phyloP scores from a whole-genome alignment of 2,329 filamentous ascomycete genomes.

The Colletotrichum tofieldiae region DNA sequence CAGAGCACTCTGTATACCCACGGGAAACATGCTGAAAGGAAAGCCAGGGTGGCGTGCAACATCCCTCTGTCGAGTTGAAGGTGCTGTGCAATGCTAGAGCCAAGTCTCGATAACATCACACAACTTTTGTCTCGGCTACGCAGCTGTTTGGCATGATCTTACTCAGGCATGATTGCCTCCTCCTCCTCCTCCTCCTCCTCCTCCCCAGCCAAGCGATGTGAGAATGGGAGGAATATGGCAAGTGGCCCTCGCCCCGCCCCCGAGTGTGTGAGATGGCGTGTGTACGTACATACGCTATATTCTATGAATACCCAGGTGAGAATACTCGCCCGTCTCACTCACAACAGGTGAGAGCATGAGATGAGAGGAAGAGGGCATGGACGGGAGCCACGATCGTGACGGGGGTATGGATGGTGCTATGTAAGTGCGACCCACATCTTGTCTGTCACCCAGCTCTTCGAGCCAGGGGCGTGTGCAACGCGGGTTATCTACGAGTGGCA shows the following conservation, averaged over 20 bases:
- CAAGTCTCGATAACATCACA: not conserved
- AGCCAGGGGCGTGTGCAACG: not conserved
- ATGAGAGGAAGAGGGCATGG: not conserved
- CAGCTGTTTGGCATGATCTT: not conserved
- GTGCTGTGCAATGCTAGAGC: not conserved
- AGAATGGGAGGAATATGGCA: no score
- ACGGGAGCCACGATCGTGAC: not conserved
- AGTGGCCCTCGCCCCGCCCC: no score
- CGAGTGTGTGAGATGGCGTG: no score
- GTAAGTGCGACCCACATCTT: not conserved
- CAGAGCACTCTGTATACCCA: not conserved
- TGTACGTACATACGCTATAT: no score
- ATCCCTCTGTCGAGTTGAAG: not conserved
- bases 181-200: no score
- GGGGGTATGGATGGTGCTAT: not conserved
- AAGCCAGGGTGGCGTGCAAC: not conserved
- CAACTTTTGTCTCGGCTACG: not conserved
- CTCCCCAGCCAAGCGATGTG: no score
- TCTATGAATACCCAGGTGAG: no score
- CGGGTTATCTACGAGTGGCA: not conserved
- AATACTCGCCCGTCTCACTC: not conserved
- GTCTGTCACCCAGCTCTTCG: not conserved
- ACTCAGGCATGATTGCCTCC: slow-evolving; percentile 1
- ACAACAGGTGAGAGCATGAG: not conserved
- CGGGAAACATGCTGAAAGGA: not conserved